Evolutionary conservation across 1,139 yeast genomes (phyloP).

Genomic region (Pichia sp.): DNA sequence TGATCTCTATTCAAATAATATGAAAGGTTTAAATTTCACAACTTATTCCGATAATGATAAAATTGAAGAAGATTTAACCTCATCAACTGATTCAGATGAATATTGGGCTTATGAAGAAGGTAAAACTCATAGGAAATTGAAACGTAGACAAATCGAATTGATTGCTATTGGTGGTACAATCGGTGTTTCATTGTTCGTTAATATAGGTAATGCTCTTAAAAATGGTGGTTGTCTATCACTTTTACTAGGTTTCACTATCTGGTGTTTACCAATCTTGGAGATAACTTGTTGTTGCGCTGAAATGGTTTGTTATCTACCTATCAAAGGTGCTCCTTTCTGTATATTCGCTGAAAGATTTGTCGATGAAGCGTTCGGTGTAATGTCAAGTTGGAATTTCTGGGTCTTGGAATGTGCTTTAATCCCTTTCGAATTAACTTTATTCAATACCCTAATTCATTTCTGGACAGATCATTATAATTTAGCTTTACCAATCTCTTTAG

Average conservation of each 20-base stretch:
- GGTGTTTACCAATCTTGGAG: constrained; percentile 38
- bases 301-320: constrained; percentile 48
- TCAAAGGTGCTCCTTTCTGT: constrained; percentile 43
- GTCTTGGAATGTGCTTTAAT: constrained; percentile 45
- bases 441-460: constrained; percentile 45
- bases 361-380: constrained; percentile 48
- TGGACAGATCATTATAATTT: constrained; percentile 49
- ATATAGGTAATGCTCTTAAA: constrained; percentile 61
- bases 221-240: constrained; percentile 76
- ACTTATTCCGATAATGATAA: neutral
- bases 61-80: neutral
- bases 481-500: constrained; percentile 42
- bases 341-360: constrained; percentile 49
- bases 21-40: neutral
- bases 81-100: constrained; percentile 1
- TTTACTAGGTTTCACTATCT: constrained; percentile 53
- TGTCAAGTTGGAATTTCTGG: constrained; percentile 47
- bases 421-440: constrained; percentile 51
- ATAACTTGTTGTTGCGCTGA: constrained; percentile 46
- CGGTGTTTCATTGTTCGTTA: constrained; percentile 73
- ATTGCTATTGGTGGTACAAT: constrained; percentile 82
- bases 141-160: constrained; percentile 50
- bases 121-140: constrained; percentile 17
- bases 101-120: constrained; percentile 16
- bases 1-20: constrained; percentile 3